Base-by-base conservation (phyloP, 139 green algal genomes). In the Dunaliella sp. region DNA sequence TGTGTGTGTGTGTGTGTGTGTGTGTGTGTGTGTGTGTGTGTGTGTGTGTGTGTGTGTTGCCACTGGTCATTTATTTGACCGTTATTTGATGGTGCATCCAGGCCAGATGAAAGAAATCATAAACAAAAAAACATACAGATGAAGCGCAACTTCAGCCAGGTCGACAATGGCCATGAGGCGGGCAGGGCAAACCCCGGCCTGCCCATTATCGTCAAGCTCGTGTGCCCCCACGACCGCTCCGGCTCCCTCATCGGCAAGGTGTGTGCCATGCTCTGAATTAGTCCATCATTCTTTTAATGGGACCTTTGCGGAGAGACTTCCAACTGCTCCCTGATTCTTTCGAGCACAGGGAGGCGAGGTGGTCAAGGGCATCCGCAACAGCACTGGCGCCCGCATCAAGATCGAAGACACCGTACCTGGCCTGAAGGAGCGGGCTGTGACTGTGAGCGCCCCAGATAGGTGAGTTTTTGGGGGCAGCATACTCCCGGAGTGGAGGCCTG, bases 331-430 rank as follows among this genome's bases (percentile, higher is more conserved):
- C 21, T n/a, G n/a, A n/a, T n/a, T n/a, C n/a, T n/a, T n/a, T n/a
- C n/a, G n/a, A n/a, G n/a, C n/a, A n/a, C 80, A 88, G 85, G 85
- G 85, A 7, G 85, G 85, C 3, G 80, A 85, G 1, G 80, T 88
- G n/a, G 85, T 88, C 65, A 78, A 77, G 22, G 1, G 2, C 57
- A 88, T 88, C n/a, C 80, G 85, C 37, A 33, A 73, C 1, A 12
- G 33, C 26, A 88, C 85, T 22, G 85, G 85, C 26, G 80, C 85
- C 16, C 30, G 72, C 2, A 73, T 88, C 16, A 88, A 85, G 80
- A 34, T 88, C n/a, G 85, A 85, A 21, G 85, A 88, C 48, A 37
- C 30, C 1, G 36, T 79, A 3, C 36, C 36, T 25, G 85, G 85
- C 0, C 32, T 78, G n/a, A 38, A 75, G 36, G 85, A 88, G 24